Percentiles rank a stretch among this genome's conserved stretches.
Conservation (phyloP, 2,329 filamentous ascomycete genomes). For the Periconia sp. region DNA sequence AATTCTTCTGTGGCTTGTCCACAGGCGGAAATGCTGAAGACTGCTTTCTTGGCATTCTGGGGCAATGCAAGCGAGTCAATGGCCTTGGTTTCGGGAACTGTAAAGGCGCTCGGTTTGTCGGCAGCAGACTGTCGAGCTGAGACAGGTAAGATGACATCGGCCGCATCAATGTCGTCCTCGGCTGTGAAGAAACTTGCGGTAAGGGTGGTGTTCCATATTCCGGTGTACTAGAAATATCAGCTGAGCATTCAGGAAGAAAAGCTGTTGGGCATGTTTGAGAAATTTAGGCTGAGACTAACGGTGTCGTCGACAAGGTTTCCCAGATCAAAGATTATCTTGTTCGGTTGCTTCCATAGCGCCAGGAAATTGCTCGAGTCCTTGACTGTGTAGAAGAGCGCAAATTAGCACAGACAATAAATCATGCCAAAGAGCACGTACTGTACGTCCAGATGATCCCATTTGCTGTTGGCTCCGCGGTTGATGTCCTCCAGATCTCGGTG, state of each 20-base stretch:
- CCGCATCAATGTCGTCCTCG: conserved; percentile 52
- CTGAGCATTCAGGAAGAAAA: no score
- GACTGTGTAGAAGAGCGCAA: no score
- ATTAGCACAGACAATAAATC: no score
- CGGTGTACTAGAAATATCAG: no score
- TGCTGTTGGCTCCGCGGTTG: conserved; percentile 77
- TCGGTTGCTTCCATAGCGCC: conserved; percentile 69
- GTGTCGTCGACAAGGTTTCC: conserved; percentile 70
- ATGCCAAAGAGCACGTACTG: no score
- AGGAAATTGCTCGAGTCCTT: conserved; percentile 80
- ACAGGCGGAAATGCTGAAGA: conserved; percentile 77
- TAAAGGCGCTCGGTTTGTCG: conserved; percentile 69
- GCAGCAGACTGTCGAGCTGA: conserved; percentile 60
- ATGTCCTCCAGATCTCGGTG: conserved; percentile 81
- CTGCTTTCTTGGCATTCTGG: conserved; percentile 69
- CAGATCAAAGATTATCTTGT: conserved; percentile 81
- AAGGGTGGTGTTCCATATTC: conserved; percentile 73
- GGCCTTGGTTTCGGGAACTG: conserved; percentile 67
- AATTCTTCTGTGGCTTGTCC: conserved; percentile 81
- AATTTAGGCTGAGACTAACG: no score
- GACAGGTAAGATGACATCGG: conserved; percentile 71
- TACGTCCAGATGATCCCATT: conserved; percentile 78
- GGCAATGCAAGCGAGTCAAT: conserved; percentile 68
- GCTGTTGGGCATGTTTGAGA: no score
- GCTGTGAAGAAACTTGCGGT: conserved; percentile 73